These are phyloP conservation scores for Colletotrichum liaoningense DNA, from an alignment of 2,329 filamentous ascomycete genomes.

Conservation along the genomic window DNA sequence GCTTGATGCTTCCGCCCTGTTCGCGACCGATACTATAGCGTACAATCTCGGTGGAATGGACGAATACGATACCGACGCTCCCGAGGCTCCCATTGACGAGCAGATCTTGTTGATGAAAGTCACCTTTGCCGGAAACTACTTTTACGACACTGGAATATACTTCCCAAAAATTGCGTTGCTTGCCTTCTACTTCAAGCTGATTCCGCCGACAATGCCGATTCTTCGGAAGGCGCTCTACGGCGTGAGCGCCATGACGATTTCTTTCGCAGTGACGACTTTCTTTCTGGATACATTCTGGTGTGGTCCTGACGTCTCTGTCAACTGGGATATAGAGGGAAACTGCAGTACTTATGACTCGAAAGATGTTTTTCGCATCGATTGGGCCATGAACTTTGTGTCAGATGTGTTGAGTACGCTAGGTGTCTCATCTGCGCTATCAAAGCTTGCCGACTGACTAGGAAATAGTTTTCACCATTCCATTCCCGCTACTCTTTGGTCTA, in stretches of 20 bases:
- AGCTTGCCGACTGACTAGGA: neutral
- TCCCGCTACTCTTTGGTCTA: constrained; percentile 37
- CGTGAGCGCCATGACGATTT: constrained; percentile 37
- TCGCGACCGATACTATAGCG: constrained; percentile 41
- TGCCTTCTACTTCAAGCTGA: constrained; percentile 43
- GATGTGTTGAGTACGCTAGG: constrained; percentile 38
- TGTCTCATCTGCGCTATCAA: neutral
- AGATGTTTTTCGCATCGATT: constrained; percentile 43
- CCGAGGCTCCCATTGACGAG: constrained; percentile 18
- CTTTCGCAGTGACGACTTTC: constrained; percentile 40
- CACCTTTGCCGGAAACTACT: constrained; percentile 45
- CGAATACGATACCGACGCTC: constrained; percentile 36
- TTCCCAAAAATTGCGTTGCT: constrained; percentile 43
- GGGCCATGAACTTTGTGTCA: constrained; percentile 42
- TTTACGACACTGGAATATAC: constrained; percentile 46
- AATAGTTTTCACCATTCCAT: constrained; percentile 39
- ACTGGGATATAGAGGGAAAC: constrained; percentile 40
- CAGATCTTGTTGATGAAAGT: constrained; percentile 42
- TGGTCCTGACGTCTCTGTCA: constrained; percentile 41
- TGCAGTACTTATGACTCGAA: constrained; percentile 43
- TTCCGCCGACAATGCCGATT: constrained; percentile 41
- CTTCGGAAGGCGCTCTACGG: constrained; percentile 40
- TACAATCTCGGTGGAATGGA: constrained; percentile 44
- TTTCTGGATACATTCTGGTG: constrained; percentile 47
- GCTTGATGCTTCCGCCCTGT: constrained; percentile 41